These are phyloP conservation scores for Arachnopeziza araneosa DNA, from an alignment of 2,329 filamentous ascomycete species.

Conservation along the genomic window DNA sequence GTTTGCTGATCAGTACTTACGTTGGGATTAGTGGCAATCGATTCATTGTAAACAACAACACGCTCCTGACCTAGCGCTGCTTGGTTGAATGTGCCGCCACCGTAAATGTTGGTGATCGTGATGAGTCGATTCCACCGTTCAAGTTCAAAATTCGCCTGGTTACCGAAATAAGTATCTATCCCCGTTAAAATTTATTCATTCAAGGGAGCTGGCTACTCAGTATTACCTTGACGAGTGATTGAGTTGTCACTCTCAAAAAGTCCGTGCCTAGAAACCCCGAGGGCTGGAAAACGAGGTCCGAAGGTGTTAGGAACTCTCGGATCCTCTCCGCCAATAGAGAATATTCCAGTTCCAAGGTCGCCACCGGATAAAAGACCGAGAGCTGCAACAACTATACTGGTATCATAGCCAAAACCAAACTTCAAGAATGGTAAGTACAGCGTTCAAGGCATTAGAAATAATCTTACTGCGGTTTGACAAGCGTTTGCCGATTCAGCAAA, in stretches of 20 bases:
- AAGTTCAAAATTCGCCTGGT: conserved; percentile 3
- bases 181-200: not conserved
- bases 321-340: conserved; percentile 4
- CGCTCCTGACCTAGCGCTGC: not conserved
- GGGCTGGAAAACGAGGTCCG: not conserved
- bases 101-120: not conserved
- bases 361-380: conserved; percentile 4
- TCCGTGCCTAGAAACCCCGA: conserved; percentile 1
- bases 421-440: not conserved
- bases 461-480: conserved; percentile 1
- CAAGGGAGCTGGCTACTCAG: not conserved
- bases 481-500: conserved; percentile 5
- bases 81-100: not conserved
- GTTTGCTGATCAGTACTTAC: not conserved
- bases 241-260: conserved; percentile 3
- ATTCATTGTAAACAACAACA: not conserved
- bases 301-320: conserved; percentile 3
- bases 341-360: conserved; percentile 1
- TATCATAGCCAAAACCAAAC: not conserved
- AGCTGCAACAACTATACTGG: not conserved
- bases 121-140: conserved; percentile 1
- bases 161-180: conserved; percentile 4
- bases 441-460: not conserved
- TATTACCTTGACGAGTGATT: not conserved
- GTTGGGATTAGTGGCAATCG: conserved; percentile 2